Evolutionary conservation across 139 green algal species (phyloP).

Genomic region (Closterium sp.): DNA sequence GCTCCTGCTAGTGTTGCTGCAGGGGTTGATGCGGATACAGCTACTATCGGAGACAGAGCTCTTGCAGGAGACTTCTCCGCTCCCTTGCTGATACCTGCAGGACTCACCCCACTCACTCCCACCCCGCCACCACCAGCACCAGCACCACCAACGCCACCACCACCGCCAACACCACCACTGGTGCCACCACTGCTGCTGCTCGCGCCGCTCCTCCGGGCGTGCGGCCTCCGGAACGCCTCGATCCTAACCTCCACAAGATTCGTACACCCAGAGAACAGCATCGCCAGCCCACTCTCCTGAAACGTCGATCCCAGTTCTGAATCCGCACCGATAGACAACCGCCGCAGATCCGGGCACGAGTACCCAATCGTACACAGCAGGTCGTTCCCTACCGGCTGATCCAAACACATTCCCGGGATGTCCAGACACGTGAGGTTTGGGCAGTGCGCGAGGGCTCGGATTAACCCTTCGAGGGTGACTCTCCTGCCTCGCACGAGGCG

Average conservation of each 20-base stretch:
- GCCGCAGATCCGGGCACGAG: background rate
- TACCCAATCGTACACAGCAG: conserved; percentile 21
- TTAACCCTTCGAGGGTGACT: background rate
- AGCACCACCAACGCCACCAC: too few species aligned
- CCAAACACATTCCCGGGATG: background rate
- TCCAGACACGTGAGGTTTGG: conserved; percentile 16
- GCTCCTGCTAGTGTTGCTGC: background rate
- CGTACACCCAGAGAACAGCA: conserved; percentile 9
- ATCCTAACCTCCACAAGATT: conserved; percentile 17
- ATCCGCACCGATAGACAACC: conserved; percentile 3
- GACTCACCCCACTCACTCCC: background rate
- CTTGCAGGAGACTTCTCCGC: background rate
- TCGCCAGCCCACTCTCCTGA: background rate
- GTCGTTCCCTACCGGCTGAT: background rate
- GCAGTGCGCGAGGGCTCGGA: background rate
- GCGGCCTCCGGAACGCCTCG: conserved; percentile 4
- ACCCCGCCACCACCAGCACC: background rate
- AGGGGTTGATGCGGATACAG: background rate
- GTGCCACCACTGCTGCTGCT: background rate
- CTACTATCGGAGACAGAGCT: background rate
- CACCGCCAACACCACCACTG: background rate
- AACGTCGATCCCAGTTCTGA: conserved; percentile 2
- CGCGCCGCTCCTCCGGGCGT: background rate
- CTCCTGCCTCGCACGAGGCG: background rate
- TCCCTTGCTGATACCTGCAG: background rate